Evolutionary conservation across 768 basidiomycete genomes (phyloP).

Genomic region (Trametes cinnabarina): DNA sequence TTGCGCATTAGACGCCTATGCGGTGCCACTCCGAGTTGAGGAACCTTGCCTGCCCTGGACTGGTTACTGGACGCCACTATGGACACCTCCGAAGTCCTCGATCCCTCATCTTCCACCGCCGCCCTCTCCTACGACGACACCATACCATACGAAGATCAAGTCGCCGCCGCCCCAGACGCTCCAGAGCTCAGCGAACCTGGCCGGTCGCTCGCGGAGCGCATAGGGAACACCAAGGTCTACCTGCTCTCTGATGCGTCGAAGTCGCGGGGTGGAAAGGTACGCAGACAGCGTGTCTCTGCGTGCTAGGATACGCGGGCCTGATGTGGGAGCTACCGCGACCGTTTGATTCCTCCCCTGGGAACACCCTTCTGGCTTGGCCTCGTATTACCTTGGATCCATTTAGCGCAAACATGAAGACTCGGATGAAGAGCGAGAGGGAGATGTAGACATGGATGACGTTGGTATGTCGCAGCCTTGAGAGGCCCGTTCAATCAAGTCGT

Average conservation of each 20-base stretch:
- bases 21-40: no score
- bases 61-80: slow-evolving; percentile 31
- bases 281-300: slow-evolving; percentile 44
- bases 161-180: slow-evolving; percentile 42
- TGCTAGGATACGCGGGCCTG: slow-evolving; percentile 39
- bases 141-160: slow-evolving; percentile 56
- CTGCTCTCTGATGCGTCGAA: slow-evolving; percentile 67
- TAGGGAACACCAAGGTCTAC: slow-evolving; percentile 74
- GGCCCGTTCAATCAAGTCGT: not conserved
- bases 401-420: slow-evolving; percentile 51
- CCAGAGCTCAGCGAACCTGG: slow-evolving; percentile 29
- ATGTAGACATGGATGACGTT: slow-evolving; percentile 25
- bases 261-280: slow-evolving; percentile 69
- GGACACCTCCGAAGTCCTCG: slow-evolving; percentile 43
- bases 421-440: slow-evolving; percentile 35
- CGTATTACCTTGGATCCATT: slow-evolving; percentile 20
- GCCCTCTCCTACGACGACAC: slow-evolving; percentile 54
- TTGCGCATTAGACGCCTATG: not conserved
- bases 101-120: not conserved
- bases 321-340: slow-evolving; percentile 35
- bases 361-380: not conserved
- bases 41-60: not conserved
- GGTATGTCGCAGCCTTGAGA: slow-evolving; percentile 5
- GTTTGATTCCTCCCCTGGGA: not conserved
- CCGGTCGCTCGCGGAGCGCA: slow-evolving; percentile 56